Conservation (phyloP, 352 stramenopile genomes). For the Globisporangium echinulatum region DNA sequence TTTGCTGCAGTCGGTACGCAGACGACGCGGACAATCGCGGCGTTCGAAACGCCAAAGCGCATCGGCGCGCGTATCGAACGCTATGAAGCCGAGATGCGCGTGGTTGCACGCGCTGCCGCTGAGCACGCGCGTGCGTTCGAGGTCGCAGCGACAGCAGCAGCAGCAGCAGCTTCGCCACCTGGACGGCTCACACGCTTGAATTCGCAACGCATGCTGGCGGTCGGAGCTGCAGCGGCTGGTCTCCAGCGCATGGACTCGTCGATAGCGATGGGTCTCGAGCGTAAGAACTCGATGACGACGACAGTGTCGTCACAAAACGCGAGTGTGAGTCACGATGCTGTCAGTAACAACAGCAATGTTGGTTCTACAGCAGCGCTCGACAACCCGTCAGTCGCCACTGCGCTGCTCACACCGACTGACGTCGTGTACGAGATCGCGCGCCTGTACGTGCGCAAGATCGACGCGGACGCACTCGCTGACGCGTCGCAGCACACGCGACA, state of each 20-base stretch:
- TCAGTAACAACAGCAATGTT: neutral
- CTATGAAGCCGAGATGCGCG: conserved; percentile 31
- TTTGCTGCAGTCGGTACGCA: conserved; percentile 25
- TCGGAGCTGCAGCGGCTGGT: too few species aligned
- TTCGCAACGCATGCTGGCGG: too few species aligned
- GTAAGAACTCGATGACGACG: conserved; percentile 1
- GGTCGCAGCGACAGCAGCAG: neutral
- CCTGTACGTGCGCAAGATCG: conserved; percentile 59
- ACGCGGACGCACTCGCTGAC: conserved; percentile 32
- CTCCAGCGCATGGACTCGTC: conserved; percentile 4
- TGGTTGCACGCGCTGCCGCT: neutral
- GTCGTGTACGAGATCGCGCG: conserved; percentile 53
- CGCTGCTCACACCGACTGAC: conserved; percentile 17
- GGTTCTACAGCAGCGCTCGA: too few species aligned
- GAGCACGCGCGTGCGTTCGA: neutral
- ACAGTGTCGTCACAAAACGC: neutral
- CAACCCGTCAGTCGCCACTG: neutral
- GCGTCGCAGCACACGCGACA: conserved; percentile 25
- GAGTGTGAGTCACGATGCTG: neutral
- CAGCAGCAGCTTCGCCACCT: neutral
- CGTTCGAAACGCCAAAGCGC: conserved; percentile 16
- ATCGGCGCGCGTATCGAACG: conserved; percentile 32
- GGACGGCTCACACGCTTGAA: too few species aligned
- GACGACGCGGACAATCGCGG: conserved; percentile 33
- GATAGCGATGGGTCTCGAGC: neutral